These are phyloP conservation scores for Berberis vulgaris DNA, from an alignment of 164 flowering plant genomes.

Conservation along the genomic window DNA sequence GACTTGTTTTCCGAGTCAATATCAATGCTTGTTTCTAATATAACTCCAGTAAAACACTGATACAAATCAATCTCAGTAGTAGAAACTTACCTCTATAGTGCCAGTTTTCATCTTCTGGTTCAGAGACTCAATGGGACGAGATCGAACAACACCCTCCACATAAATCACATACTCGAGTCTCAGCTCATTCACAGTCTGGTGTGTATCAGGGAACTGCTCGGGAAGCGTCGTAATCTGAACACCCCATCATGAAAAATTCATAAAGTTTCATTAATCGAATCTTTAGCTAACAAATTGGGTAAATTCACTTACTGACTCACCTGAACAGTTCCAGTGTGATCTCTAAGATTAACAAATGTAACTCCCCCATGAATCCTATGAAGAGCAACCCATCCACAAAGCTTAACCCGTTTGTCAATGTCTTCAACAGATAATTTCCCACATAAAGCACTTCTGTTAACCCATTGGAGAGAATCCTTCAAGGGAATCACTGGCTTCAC, in stretches of 20 bases:
- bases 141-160: slow-evolving; percentile 72
- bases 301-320: slow-evolving; percentile 10
- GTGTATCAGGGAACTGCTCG: slow-evolving; percentile 70
- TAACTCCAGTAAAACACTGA: too few species aligned
- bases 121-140: slow-evolving; percentile 66
- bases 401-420: slow-evolving; percentile 65
- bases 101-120: slow-evolving; percentile 90
- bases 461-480: slow-evolving; percentile 56
- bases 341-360: slow-evolving; percentile 81
- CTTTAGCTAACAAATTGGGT: neutral
- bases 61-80: too few species aligned
- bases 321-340: slow-evolving; percentile 88
- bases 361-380: slow-evolving; percentile 89
- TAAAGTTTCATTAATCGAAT: neutral
- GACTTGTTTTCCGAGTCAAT: too few species aligned
- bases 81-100: slow-evolving; percentile 51
- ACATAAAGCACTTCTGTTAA: slow-evolving; percentile 49
- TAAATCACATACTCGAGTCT: slow-evolving; percentile 82
- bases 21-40: too few species aligned
- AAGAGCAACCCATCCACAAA: slow-evolving; percentile 96
- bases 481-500: slow-evolving; percentile 10
- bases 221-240: slow-evolving; percentile 75
- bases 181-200: slow-evolving; percentile 52
- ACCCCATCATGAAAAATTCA: neutral
- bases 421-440: slow-evolving; percentile 53